phyloP scores from a whole-genome alignment of 805 yeast species.

The Metschnikowia corniflorae region DNA sequence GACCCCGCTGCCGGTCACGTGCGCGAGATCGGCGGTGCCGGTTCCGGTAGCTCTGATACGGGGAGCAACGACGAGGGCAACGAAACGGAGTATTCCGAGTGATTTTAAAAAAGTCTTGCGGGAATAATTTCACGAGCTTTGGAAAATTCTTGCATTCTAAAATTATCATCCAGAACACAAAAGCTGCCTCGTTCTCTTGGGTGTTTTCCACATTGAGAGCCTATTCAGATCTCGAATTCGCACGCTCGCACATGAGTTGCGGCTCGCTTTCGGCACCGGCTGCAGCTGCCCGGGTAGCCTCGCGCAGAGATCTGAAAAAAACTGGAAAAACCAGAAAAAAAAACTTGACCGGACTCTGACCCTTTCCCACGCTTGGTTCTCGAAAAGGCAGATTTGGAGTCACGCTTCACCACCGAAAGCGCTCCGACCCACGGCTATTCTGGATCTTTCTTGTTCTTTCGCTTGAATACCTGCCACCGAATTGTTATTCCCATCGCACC shows the following conservation, averaged over 20 bases:
- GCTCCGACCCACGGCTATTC: neutral
- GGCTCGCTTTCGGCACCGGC: constrained; percentile 7
- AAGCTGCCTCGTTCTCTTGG: neutral
- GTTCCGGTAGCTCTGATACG: constrained; percentile 1
- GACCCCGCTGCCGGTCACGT: constrained; percentile 7
- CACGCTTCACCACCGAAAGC: neutral
- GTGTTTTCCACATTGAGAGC: neutral
- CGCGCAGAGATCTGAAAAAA: constrained; percentile 18
- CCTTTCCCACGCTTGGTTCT: neutral
- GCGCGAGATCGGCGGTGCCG: neutral
- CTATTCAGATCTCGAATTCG: no score
- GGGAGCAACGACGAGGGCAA: constrained; percentile 5
- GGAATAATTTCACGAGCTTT: no score
- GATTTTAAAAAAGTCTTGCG: neutral
- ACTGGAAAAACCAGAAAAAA: neutral
- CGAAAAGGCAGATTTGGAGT: no score
- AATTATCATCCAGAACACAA: neutral
- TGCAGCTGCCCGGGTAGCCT: neutral
- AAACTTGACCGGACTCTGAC: neutral
- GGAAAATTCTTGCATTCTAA: no score
- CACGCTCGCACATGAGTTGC: no score
- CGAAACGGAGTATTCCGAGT: constrained; percentile 16
- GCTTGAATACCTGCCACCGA: neutral
- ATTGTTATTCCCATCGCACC: neutral
- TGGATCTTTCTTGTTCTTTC: neutral